Conservation (phyloP, 2,329 filamentous ascomycete genomes). For the Diaporthe ilicicola region DNA sequence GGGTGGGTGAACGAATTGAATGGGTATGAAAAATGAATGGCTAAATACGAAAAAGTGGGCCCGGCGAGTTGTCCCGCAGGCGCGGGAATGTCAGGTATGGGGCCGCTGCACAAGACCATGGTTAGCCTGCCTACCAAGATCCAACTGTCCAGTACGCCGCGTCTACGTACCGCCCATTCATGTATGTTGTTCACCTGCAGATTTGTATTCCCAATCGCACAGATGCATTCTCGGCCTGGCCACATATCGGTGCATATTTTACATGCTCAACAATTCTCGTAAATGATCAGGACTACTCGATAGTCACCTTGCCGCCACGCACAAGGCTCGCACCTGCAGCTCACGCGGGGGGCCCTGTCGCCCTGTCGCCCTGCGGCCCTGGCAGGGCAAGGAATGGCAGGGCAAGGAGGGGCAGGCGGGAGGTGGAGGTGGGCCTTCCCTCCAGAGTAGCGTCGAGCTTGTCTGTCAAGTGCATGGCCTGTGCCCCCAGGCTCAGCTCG, state of each 20-base stretch:
- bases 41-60: conserved; percentile 22
- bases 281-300: neutral
- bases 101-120: conserved; percentile 14
- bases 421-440: neutral
- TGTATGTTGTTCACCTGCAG: neutral
- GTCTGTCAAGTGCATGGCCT: conserved; percentile 11
- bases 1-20: neutral
- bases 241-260: no score
- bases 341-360: neutral
- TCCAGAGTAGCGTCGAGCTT: conserved; percentile 18
- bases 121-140: neutral
- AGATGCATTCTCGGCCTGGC: neutral
- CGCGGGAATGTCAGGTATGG: conserved; percentile 27
- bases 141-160: neutral
- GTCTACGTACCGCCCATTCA: neutral
- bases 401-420: neutral
- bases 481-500: conserved; percentile 23
- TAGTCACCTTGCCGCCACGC: neutral
- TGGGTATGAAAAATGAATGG: neutral
- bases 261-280: neutral
- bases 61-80: conserved; percentile 23
- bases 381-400: conserved; percentile 7
- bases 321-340: neutral
- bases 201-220: neutral
- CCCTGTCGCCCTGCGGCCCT: neutral